Evolutionary conservation across 306 rosid genomes (phyloP).

Genomic region (Fragaria iinumae): DNA sequence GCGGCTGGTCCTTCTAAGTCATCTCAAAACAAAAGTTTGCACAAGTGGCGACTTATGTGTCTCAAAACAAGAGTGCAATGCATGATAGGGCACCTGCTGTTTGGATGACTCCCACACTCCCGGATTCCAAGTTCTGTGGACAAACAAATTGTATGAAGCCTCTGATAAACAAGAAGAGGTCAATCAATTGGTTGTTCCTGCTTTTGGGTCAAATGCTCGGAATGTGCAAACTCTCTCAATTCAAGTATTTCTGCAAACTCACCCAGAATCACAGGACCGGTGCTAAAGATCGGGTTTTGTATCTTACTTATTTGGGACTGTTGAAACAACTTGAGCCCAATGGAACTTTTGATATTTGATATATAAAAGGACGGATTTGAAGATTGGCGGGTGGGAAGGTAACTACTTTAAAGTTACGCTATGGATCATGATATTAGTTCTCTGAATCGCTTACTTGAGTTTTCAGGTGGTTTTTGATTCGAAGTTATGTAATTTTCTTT

Average conservation of each 20-base stretch:
- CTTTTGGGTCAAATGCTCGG: constrained; percentile 27
- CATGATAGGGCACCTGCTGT: constrained; percentile 17
- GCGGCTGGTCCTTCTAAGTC: neutral
- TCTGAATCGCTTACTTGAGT: no score
- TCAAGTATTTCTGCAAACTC: constrained; percentile 22
- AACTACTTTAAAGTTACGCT: neutral
- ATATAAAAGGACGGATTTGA: neutral
- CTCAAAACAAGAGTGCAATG: constrained; percentile 10
- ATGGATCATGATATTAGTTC: no score
- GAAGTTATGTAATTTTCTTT: no score
- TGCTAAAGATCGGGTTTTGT: constrained; percentile 29
- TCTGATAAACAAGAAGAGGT: neutral
- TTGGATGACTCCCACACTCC: constrained; percentile 22
- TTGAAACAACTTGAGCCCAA: constrained; percentile 25
- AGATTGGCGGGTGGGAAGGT: neutral
- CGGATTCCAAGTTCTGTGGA: constrained; percentile 10
- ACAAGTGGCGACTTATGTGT: neutral
- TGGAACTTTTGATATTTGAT: neutral
- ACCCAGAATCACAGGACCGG: constrained; percentile 32
- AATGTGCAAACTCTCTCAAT: neutral
- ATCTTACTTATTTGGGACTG: constrained; percentile 18
- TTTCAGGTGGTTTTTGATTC: no score
- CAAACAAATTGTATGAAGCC: constrained; percentile 22
- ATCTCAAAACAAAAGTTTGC: neutral
- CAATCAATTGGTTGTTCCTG: constrained; percentile 33